Conservation (phyloP, 495 filamentous ascomycete genomes). For the Penicillium waksmanii region DNA sequence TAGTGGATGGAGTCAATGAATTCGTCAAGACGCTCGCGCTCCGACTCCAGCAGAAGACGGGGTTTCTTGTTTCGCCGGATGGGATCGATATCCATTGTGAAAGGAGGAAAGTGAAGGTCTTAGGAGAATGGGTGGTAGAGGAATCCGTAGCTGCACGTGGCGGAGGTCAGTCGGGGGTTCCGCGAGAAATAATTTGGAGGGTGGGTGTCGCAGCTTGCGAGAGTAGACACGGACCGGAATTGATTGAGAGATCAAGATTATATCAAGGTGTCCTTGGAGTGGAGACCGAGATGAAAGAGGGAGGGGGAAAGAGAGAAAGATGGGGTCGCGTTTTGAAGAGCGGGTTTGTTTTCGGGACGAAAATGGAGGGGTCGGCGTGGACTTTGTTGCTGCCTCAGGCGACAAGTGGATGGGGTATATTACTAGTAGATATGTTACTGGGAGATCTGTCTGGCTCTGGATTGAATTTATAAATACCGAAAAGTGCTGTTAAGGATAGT, state of each 20-base stretch:
- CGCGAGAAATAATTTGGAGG: constrained; percentile 7
- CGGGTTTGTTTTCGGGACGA: constrained; percentile 29
- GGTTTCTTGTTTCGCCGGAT: constrained; percentile 82
- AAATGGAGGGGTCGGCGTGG: constrained; percentile 20
- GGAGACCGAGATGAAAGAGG: background rate
- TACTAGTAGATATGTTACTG: background rate
- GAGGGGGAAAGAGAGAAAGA: constrained; percentile 6
- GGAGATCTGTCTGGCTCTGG: background rate
- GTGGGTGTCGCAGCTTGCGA: constrained; percentile 7
- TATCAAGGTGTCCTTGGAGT: background rate
- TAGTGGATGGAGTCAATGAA: constrained; percentile 94
- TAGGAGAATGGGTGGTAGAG: background rate
- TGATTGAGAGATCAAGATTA: background rate
- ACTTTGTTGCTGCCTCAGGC: constrained; percentile 16
- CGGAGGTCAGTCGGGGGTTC: background rate
- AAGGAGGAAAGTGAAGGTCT: background rate
- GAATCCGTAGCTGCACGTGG: constrained; percentile 17
- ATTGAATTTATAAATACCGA: too few relatives aligned
- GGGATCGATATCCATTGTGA: constrained; percentile 71
- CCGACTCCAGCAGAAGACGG: constrained; percentile 75
- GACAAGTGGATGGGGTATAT: background rate
- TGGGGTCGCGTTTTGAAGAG: constrained; percentile 14
- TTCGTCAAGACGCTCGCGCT: constrained; percentile 83
- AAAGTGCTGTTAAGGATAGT: too few relatives aligned
- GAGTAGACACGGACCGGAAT: background rate